Percentiles rank a stretch among this genome's conserved stretches.
These are phyloP conservation scores for Clarireedia hainanense DNA, from an alignment of 2,329 filamentous ascomycete genomes.

Conservation along the genomic window DNA sequence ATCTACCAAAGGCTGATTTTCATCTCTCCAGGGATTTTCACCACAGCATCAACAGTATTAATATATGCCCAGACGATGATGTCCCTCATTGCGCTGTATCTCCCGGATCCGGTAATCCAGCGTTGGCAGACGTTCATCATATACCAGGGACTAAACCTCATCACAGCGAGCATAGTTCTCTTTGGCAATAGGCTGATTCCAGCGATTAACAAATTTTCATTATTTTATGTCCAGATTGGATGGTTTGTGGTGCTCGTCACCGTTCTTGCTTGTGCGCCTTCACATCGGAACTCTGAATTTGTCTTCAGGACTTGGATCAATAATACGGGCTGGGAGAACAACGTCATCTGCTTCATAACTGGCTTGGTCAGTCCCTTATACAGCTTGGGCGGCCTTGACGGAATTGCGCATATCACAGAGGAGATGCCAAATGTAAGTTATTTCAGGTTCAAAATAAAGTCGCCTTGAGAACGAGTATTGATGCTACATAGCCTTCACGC, in stretches of 20 bases:
- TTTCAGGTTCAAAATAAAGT: not conserved
- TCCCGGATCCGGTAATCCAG: conserved; percentile 35
- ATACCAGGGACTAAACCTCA: conserved; percentile 36
- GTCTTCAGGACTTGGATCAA: conserved; percentile 38
- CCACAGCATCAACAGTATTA: conserved; percentile 32
- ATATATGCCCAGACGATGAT: conserved; percentile 31
- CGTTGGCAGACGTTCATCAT: conserved; percentile 42
- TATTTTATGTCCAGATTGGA: conserved; percentile 38
- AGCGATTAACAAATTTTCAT: conserved; percentile 45
- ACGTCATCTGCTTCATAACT: conserved; percentile 46
- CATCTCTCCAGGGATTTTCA: conserved; percentile 32
- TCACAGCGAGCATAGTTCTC: conserved; percentile 35
- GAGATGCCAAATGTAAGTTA: conserved; percentile 43
- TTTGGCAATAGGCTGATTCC: conserved; percentile 45
- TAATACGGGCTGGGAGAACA: conserved; percentile 34
- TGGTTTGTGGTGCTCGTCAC: conserved; percentile 36
- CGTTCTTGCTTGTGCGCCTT: conserved; percentile 31
- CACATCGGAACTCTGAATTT: conserved; percentile 19
- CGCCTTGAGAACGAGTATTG: not conserved
- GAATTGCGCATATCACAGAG: conserved; percentile 54
- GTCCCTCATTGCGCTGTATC: conserved; percentile 39
- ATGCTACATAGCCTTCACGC: not conserved
- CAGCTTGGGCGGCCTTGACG: conserved; percentile 56
- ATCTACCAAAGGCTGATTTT: no score
- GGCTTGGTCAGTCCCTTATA: conserved; percentile 61